These are phyloP conservation scores for Haplosporangium sp. DNA, from an alignment of 371 early-diverging fungal species.

Conservation along the genomic window DNA sequence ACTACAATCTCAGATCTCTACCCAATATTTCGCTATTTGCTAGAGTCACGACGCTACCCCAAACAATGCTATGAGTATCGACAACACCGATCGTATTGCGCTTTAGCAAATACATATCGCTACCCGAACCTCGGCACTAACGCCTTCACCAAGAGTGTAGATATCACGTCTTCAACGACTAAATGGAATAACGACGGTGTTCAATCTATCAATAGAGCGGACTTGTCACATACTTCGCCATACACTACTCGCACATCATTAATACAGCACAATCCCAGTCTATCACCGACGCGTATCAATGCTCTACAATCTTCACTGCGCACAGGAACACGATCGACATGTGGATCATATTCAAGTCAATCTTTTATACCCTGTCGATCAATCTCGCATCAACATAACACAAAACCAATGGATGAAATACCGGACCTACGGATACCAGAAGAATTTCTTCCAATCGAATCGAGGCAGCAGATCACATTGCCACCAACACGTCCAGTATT, in stretches of 20 bases:
- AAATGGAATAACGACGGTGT: neutral
- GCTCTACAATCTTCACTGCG: neutral
- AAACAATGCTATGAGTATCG: neutral
- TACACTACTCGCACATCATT: neutral
- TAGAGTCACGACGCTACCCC: constrained; percentile 15
- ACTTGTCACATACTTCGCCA: neutral
- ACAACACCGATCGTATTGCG: neutral
- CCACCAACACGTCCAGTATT: constrained; percentile 14
- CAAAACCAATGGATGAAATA: constrained; percentile 26
- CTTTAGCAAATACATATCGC: neutral
- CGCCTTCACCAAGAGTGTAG: neutral
- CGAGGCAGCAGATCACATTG: constrained; percentile 2
- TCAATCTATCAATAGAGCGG: neutral
- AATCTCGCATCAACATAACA: constrained; percentile 30
- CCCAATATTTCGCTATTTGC: constrained; percentile 31
- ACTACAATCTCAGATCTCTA: constrained; percentile 37
- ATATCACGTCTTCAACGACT: neutral
- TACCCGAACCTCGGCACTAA: neutral
- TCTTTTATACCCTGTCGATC: constrained; percentile 28
- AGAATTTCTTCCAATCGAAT: constrained; percentile 27
- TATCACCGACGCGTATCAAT: neutral
- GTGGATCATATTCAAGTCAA: neutral
- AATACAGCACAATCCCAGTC: neutral
- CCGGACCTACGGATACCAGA: constrained; percentile 32
- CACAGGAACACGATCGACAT: neutral